phyloP scores from a whole-genome alignment of 805 yeast species.

The Pichia ethanolica region DNA sequence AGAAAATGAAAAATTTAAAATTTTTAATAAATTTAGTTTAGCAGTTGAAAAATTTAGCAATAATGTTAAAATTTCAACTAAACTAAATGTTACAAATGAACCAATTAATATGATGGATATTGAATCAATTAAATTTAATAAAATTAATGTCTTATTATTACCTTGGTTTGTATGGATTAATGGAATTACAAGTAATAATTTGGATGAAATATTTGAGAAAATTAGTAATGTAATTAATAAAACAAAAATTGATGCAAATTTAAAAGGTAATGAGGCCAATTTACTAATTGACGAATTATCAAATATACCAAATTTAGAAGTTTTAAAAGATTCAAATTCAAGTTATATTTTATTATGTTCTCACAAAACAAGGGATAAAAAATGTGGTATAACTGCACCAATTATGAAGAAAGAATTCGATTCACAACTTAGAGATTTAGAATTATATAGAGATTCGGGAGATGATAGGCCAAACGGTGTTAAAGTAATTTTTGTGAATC shows the following conservation, averaged over 20 bases:
- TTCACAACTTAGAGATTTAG: constrained; percentile 59
- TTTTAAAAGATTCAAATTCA: constrained; percentile 33
- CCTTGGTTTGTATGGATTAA: constrained; percentile 72
- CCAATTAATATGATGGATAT: constrained; percentile 14
- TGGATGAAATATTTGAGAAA: constrained; percentile 33
- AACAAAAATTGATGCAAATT: constrained; percentile 15
- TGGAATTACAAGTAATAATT: constrained; percentile 38
- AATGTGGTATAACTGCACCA: constrained; percentile 94
- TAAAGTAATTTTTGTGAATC: constrained; percentile 63
- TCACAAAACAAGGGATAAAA: constrained; percentile 82
- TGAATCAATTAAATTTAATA: constrained; percentile 34
- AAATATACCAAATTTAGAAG: constrained; percentile 25
- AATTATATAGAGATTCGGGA: constrained; percentile 64
- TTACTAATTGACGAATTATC: constrained; percentile 8
- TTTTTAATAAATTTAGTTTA: constrained; percentile 19
- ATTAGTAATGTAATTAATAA: constrained; percentile 35
- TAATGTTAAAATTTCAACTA: constrained; percentile 1
- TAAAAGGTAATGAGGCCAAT: constrained; percentile 14
- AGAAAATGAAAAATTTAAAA: constrained; percentile 26
- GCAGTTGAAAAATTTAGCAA: constrained; percentile 10
- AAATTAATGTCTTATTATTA: constrained; percentile 56
- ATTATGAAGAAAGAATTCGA: constrained; percentile 77
- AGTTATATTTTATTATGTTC: constrained; percentile 74
- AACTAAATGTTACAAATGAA: constrained; percentile 18
- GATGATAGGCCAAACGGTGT: constrained; percentile 76